Percentiles rank a stretch among this genome's conserved stretches.
Evolutionary conservation across 2,329 filamentous ascomycete species (phyloP).

Genomic region (Leptographium flavum): DNA sequence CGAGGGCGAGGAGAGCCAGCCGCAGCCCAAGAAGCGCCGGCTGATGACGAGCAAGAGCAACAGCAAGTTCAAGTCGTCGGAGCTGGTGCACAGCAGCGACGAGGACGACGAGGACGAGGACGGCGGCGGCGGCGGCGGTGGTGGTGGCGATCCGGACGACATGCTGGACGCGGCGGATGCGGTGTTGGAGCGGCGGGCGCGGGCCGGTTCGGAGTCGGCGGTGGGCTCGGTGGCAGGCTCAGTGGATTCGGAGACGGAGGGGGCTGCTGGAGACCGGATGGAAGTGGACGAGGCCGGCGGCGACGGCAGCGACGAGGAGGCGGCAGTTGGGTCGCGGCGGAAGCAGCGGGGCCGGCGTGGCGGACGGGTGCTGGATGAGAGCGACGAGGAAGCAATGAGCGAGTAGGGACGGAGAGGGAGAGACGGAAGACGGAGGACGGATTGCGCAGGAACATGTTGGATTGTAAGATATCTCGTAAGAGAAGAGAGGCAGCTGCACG

Average conservation of each 20-base stretch:
- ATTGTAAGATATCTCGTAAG: background rate
- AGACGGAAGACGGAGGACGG: background rate
- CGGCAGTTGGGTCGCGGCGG: constrained; percentile 5
- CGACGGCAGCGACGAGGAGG: constrained; percentile 1
- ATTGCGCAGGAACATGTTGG: background rate
- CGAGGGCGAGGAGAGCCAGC: constrained; percentile 28
- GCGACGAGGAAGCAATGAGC: constrained; percentile 19
- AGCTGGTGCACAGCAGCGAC: constrained; percentile 69
- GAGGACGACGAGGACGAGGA: constrained; percentile 26
- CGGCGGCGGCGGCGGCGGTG: constrained; percentile 33
- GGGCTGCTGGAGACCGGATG: too few species aligned
- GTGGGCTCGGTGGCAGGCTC: constrained; percentile 21
- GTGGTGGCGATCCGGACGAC: constrained; percentile 8
- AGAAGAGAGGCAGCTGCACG: background rate
- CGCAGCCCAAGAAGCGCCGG: constrained; percentile 48
- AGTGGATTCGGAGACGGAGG: too few species aligned
- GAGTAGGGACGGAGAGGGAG: constrained; percentile 15
- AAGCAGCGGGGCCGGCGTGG: constrained; percentile 6
- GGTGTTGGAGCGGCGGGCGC: constrained; percentile 23
- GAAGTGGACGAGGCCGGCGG: constrained; percentile 36
- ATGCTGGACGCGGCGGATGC: constrained; percentile 13
- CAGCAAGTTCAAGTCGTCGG: constrained; percentile 73
- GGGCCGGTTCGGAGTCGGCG: constrained; percentile 13
- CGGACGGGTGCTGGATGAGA: constrained; percentile 15
- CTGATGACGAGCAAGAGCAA: constrained; percentile 25